Evolutionary conservation across 441 rosid genomes (phyloP).

Genomic region (Viola pubescens): DNA sequence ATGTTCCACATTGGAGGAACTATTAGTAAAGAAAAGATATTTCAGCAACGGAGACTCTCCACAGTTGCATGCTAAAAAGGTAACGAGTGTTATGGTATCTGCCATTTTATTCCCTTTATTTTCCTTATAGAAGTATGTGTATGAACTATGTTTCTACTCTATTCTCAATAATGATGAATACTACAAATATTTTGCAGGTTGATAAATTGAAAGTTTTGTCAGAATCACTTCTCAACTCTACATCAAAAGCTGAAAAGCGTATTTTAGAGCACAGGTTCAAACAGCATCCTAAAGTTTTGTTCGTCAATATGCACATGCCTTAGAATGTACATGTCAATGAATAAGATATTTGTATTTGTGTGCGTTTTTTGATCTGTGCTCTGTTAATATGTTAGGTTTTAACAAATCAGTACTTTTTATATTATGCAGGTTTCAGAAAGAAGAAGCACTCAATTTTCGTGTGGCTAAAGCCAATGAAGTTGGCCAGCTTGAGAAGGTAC

Average conservation of each 20-base stretch:
- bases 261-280: conserved; percentile 70
- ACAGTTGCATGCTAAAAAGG: conserved; percentile 61
- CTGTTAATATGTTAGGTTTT: too few species aligned
- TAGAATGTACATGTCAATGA: too few species aligned
- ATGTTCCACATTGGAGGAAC: conserved; percentile 54
- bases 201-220: conserved; percentile 73
- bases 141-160: not conserved
- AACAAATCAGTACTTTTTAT: too few species aligned
- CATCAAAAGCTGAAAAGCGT: conserved; percentile 68
- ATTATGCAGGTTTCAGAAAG: conserved; percentile 57
- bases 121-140: too few species aligned
- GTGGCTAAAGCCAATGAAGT: conserved; percentile 68
- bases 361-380: not conserved
- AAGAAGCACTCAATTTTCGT: conserved; percentile 75
- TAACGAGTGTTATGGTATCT: conserved; percentile 19
- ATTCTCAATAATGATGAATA: conserved; percentile 8
- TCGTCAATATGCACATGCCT: not conserved
- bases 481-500: conserved; percentile 74
- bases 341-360: too few species aligned
- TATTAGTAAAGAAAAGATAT: conserved; percentile 66
- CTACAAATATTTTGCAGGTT: conserved; percentile 40
- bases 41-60: conserved; percentile 55
- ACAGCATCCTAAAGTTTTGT: conserved; percentile 6
- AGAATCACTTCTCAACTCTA: conserved; percentile 71
- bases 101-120: not conserved